Percentiles rank a stretch among this genome's conserved stretches.
These are phyloP conservation scores for Apophysomyces sp. DNA, from an alignment of 371 early-diverging fungal genomes.

Conservation along the genomic window DNA sequence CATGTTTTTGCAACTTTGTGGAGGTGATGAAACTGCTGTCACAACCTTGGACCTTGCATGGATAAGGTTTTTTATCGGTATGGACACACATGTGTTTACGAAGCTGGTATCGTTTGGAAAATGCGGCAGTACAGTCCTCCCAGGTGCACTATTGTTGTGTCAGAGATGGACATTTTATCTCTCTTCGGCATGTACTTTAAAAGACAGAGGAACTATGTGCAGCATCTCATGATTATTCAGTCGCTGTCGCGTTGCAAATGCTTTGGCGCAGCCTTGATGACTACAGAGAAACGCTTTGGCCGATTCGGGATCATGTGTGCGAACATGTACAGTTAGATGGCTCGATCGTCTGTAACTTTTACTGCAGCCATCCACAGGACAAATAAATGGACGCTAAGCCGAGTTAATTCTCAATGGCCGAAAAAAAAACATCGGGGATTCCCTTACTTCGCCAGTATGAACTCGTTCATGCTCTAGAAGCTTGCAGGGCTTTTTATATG, in stretches of 20 bases:
- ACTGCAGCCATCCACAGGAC: conserved; percentile 51
- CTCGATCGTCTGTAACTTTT: conserved; percentile 56
- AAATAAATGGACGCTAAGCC: conserved; percentile 53
- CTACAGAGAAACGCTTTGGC: conserved; percentile 41
- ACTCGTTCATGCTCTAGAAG: conserved; percentile 53
- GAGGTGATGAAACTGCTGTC: conserved; percentile 47
- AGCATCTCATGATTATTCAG: conserved; percentile 46
- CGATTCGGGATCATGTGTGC: conserved; percentile 46
- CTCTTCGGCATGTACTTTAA: conserved; percentile 26
- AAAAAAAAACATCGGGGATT: background rate
- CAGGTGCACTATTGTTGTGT: conserved; percentile 42
- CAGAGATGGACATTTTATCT: background rate
- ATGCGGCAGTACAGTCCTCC: conserved; percentile 53
- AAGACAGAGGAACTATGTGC: conserved; percentile 36
- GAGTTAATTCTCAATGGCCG: conserved; percentile 5
- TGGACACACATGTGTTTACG: conserved; percentile 55
- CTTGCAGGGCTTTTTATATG: conserved; percentile 55
- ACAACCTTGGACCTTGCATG: conserved; percentile 49
- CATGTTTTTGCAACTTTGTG: conserved; percentile 56
- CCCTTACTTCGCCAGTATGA: conserved; percentile 63
- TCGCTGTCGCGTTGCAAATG: conserved; percentile 42
- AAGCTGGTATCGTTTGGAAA: conserved; percentile 56
- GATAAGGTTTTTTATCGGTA: conserved; percentile 40
- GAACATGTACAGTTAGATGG: conserved; percentile 60
- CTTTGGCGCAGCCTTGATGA: conserved; percentile 28